Percentiles rank a stretch among this genome's conserved stretches.
phyloP scores from a whole-genome alignment of 2,329 filamentous ascomycete genomes.

The Claviceps capensis region DNA sequence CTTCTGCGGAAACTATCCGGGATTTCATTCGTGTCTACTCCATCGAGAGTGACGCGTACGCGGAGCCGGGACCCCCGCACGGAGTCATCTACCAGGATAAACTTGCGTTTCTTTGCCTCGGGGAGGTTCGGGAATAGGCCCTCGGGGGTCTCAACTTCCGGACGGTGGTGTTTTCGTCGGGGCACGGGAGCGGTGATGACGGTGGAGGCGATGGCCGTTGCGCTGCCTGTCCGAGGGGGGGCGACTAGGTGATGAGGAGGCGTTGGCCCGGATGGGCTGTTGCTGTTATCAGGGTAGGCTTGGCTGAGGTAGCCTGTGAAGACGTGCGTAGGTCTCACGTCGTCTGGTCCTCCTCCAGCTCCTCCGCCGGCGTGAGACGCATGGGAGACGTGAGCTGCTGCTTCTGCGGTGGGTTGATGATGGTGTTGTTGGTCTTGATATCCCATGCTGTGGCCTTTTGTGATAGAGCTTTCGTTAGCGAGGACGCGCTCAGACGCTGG shows the following conservation, averaged over 20 bases:
- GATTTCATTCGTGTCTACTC: slow-evolving; percentile 88
- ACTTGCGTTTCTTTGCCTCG: slow-evolving; percentile 85
- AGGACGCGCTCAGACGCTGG: too few relatives aligned
- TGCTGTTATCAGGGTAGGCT: slow-evolving; percentile 33
- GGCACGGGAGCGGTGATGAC: slow-evolving; percentile 7
- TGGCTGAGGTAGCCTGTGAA: slow-evolving; percentile 59
- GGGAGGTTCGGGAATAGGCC: slow-evolving; percentile 79
- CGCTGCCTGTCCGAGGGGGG: too few relatives aligned
- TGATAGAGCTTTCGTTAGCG: slow-evolving; percentile 12
- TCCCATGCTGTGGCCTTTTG: slow-evolving; percentile 17
- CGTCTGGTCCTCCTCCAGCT: slow-evolving; percentile 34
- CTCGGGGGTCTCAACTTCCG: slow-evolving; percentile 45
- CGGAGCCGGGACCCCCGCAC: slow-evolving; percentile 69
- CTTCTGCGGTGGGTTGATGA: too few relatives aligned
- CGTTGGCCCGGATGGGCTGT: slow-evolving; percentile 41
- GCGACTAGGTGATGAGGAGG: slow-evolving; percentile 26
- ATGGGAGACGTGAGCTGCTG: too few relatives aligned
- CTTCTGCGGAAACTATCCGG: slow-evolving; percentile 87
- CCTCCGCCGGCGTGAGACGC: too few relatives aligned
- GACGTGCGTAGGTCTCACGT: slow-evolving; percentile 60
- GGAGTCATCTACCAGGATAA: slow-evolving; percentile 87
- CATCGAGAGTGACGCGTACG: slow-evolving; percentile 84
- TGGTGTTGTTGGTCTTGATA: too few relatives aligned
- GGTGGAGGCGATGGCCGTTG: too few relatives aligned
- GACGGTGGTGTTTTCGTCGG: slow-evolving; percentile 22